A percentile compares a stretch with the other conserved stretches of the same genome.
Conservation (phyloP, 2,329 filamentous ascomycete species). For the Ophiosphaerella herpotricha region DNA sequence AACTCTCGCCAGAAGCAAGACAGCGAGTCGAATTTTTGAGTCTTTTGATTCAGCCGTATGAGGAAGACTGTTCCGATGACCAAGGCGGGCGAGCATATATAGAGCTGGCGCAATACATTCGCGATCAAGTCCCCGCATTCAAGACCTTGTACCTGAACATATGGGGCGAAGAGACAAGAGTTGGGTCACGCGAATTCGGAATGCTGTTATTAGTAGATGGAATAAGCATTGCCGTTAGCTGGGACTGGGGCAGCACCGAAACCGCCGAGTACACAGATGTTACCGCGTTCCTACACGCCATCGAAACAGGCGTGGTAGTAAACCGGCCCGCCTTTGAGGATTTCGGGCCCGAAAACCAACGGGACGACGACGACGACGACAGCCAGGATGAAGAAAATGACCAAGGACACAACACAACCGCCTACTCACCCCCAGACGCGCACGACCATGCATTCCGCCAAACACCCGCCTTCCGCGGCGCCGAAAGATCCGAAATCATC, state of each 20-base stretch:
- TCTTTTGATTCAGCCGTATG: slow-evolving; percentile 32
- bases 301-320: slow-evolving; percentile 3
- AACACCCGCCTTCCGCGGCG: too few relatives aligned
- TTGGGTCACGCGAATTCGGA: slow-evolving; percentile 13
- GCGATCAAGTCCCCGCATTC: slow-evolving; percentile 16
- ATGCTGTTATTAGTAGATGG: slow-evolving; percentile 12
- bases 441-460: too few relatives aligned
- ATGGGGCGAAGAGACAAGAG: slow-evolving; percentile 14
- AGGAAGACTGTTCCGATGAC: slow-evolving; percentile 31
- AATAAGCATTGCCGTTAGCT: slow-evolving; percentile 12
- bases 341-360: not conserved
- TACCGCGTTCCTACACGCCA: slow-evolving; percentile 6
- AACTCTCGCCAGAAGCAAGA: slow-evolving; percentile 17
- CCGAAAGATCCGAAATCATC: too few relatives aligned
- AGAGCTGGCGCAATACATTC: slow-evolving; percentile 22
- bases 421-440: too few relatives aligned
- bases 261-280: slow-evolving; percentile 6
- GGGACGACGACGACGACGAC: not conserved
- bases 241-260: slow-evolving; percentile 3
- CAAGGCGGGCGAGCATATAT: slow-evolving; percentile 19
- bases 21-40: slow-evolving; percentile 24
- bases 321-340: not conserved
- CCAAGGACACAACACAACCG: too few relatives aligned
- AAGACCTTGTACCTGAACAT: slow-evolving; percentile 21
- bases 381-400: not conserved